These are phyloP conservation scores for Carex myosuroides DNA, from an alignment of 176 grass and related monocot species.

Conservation along the genomic window DNA sequence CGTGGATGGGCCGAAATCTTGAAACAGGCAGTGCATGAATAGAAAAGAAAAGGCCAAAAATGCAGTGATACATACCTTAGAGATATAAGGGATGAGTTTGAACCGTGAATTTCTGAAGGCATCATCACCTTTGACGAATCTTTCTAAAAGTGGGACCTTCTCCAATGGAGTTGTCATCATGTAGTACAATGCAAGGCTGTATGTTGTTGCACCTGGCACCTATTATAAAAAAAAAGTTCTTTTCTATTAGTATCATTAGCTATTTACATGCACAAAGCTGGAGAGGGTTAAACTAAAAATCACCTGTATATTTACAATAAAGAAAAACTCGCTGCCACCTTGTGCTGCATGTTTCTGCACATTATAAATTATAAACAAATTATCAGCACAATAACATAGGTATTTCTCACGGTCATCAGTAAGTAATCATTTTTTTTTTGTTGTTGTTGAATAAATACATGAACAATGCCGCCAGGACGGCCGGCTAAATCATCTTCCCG, in stretches of 20 bases:
- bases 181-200: conserved; percentile 94
- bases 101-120: conserved; percentile 97
- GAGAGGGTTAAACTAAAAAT: neutral
- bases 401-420: neutral
- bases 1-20: neutral
- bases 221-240: conserved; percentile 22
- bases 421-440: neutral
- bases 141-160: conserved; percentile 78
- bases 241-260: neutral
- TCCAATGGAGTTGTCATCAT: conserved; percentile 89
- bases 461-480: conserved; percentile 75
- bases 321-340: conserved; percentile 82
- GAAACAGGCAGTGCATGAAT: neutral
- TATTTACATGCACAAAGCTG: neutral
- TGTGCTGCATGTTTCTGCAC: conserved; percentile 89
- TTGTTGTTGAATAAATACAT: conserved; percentile 34
- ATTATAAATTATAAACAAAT: conserved; percentile 17
- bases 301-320: conserved; percentile 96
- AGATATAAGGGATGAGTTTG: conserved; percentile 98
- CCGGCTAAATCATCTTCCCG: conserved; percentile 90
- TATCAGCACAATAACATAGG: neutral
- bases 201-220: conserved; percentile 90
- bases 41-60: neutral
- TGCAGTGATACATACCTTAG: conserved; percentile 47
- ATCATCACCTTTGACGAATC: conserved; percentile 90